Evolutionary conservation across 192 early-diverging fungal species (phyloP), one percentile per base, ranked within the genome.

Genomic region (Backusella westeae): DNA sequence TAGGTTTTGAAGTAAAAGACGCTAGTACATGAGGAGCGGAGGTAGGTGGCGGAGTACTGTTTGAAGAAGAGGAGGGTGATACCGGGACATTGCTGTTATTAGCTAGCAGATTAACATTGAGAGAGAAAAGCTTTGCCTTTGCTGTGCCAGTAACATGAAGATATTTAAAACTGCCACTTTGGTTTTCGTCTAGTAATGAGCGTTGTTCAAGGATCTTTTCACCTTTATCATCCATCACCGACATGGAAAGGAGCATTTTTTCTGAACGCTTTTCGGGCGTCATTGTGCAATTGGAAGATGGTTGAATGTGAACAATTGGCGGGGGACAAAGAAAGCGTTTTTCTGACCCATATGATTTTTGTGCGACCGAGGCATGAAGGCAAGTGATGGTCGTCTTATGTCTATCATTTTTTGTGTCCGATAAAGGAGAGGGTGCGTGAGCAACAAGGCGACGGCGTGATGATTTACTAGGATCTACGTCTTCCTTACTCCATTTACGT

Each of bases 301-400:
- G 72, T 19, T 88, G 81, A 68, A 94, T 86, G 52, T 87, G 84
- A 32, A 94, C 89, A 15, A 92, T 88, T 1, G 93, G 93, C 29
- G 93, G 92, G 38, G 93, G 92, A 75, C 92, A 93, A 41, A 93
- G 75, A 74, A 92, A 94, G 2, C 96, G 89, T 81, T 96, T 97
- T 78, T 97, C 96, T 73, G 88, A 88, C 19, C 95, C 96, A 84
- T 97, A 97, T 6, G 94, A 95, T 86, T 97, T 97, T 85, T 97
- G 96, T 14, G 93, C 95, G 14, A 96, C 95, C 0, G 91, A 80
- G 4, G 94, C 91, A 70, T 95, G 93, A 41, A 91, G 85, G 76
- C 95, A 92, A 21, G 93, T 86, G 39, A 97, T 91, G 26, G 94
- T 94, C 15, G 91, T 91, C 85, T 88, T 88, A 53, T 85, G 84